Base-by-base conservation (phyloP, 2,329 filamentous ascomycete species). In the Corynespora cassiicola region DNA sequence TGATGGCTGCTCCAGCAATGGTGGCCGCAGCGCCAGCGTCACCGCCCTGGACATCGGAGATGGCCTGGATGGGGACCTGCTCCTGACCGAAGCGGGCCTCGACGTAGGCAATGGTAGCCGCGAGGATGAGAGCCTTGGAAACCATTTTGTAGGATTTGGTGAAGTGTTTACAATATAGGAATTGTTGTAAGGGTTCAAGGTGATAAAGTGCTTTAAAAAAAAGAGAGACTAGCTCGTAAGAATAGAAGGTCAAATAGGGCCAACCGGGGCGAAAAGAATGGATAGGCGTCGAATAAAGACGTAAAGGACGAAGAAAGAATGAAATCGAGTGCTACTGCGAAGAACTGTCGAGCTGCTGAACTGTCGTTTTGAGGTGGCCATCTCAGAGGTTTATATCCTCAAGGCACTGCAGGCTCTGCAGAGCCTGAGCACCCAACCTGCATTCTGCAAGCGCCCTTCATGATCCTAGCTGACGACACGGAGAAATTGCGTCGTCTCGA, bases 71-170 rank as follows among this genome's bases (percentile, higher is more conserved):
- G 32, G 82, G 77, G 27, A 73, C 53, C 54, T 84, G 79, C 65
- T 87, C 84, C 67, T 85, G 81, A 29, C 78, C 78, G 63, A 87
- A 86, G 51, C 84, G 66, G 27, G 66, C 66, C 40, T 68, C 58
- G 30, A 59, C 65, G 35, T 68, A 63, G 50, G 63, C 63, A 35
- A 66, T 54, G 12, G 59, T 37, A 7, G 53, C 52, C 42, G 63
- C 39, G 30, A 69, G 41, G 42, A 66, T 44, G 25, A 64, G 27
- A 36, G 47, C 25, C 43, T 66, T 66, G 47, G 63, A 63, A 30
- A 66, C 41, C 65, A 69, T 69, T 10, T 28, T 53, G 20, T 27
- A 35, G 39, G 35, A 24, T 39, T 22, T 34, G 15, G 41, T 41
- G 32, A 47, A 47, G 47, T 41, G 48, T 46, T 28, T 42, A 56